Evolutionary conservation across 441 rosid species (phyloP).

Genomic region (Euphorbia schlechtendalii): DNA sequence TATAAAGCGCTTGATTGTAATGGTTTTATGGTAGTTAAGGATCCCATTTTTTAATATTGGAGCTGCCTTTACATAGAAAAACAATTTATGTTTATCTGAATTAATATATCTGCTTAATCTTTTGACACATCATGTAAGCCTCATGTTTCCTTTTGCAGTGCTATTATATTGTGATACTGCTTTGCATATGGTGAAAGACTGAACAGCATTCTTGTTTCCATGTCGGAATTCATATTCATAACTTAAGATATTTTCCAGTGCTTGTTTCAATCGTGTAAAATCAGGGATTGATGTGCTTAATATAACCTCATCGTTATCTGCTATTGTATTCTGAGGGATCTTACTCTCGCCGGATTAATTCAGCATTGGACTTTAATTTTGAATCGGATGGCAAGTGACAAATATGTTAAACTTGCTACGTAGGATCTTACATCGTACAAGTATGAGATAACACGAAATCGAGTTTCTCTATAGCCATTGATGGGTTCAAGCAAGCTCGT

Average conservation of each 20-base stretch:
- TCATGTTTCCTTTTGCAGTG: neutral
- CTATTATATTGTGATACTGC: neutral
- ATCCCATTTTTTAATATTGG: neutral
- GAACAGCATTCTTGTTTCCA: neutral
- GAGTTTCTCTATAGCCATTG: too few species aligned
- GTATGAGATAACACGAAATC: too few species aligned
- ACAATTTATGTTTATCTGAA: neutral
- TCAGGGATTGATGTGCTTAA: neutral
- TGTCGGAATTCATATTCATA: neutral
- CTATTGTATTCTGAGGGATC: neutral
- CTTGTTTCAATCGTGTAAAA: neutral
- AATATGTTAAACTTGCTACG: neutral
- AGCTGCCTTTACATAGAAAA: constrained; percentile 4
- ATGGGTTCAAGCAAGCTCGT: too few species aligned
- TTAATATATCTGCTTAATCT: neutral
- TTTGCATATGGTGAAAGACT: neutral
- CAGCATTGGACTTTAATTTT: neutral
- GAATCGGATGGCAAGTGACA: neutral
- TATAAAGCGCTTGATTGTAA: neutral
- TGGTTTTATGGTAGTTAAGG: neutral
- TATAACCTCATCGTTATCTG: neutral
- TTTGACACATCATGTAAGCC: neutral
- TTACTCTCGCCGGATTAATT: neutral
- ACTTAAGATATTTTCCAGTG: neutral
- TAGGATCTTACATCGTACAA: neutral